Conservation (phyloP, 1,284 basidiomycete genomes). For the Xerocomus subilludens region DNA sequence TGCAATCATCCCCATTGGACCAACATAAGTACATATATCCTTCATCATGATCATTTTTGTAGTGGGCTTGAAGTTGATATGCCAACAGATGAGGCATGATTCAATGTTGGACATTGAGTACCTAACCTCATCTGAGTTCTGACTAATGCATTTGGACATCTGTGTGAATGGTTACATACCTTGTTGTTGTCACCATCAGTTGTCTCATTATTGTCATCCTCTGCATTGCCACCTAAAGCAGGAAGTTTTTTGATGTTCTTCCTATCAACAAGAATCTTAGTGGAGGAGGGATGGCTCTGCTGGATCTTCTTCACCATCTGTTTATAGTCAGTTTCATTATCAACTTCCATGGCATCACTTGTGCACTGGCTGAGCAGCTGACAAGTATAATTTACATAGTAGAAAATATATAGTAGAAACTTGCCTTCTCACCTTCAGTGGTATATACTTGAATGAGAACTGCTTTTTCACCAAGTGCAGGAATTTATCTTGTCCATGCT, state of each 20-base stretch:
- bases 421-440: too few species aligned
- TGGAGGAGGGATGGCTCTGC: not conserved
- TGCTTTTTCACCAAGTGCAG: not conserved
- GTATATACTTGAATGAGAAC: too few species aligned
- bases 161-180: not conserved
- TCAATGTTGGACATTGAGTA: constrained; percentile 1
- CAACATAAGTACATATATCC: constrained; percentile 18
- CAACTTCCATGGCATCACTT: constrained; percentile 27
- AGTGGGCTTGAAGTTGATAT: not conserved
- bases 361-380: not conserved
- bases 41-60: constrained; percentile 16
- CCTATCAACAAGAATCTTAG: constrained; percentile 35
- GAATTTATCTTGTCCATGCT: not conserved
- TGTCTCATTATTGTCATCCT: not conserved
- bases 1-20: not conserved
- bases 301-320: constrained; percentile 34
- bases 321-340: constrained; percentile 32
- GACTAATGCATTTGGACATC: not conserved
- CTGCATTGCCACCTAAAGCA: not conserved
- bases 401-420: not conserved
- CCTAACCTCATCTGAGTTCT: not conserved
- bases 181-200: not conserved
- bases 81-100: not conserved
- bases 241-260: constrained; percentile 32
- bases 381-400: not conserved